Conservation (phyloP, 2,329 filamentous ascomycete species). For the Ophiostoma himal-ulmi region DNA sequence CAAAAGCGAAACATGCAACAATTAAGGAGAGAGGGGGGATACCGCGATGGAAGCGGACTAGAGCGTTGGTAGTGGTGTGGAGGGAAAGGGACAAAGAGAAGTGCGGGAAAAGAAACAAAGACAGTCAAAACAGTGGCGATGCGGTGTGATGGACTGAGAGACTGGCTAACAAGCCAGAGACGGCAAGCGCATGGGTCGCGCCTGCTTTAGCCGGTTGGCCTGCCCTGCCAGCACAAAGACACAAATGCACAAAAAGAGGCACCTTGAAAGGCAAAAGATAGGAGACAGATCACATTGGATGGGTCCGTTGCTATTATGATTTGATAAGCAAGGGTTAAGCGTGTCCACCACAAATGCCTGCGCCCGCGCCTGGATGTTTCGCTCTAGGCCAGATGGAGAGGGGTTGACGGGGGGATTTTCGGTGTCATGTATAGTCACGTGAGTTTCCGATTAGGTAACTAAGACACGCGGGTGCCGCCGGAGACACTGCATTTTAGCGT, state of each 20-base stretch:
- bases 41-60: background rate
- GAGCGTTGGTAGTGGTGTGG: background rate
- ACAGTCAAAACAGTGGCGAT: background rate
- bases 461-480: background rate
- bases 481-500: conserved; percentile 1
- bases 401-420: conserved; percentile 6
- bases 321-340: conserved; percentile 7
- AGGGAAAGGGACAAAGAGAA: conserved; percentile 5
- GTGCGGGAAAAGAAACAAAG: conserved; percentile 6
- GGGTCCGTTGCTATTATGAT: conserved; percentile 8
- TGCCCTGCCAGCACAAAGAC: background rate
- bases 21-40: conserved; percentile 14
- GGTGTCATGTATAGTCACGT: background rate
- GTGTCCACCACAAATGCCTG: background rate
- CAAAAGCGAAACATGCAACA: conserved; percentile 13
- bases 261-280: background rate
- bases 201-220: background rate
- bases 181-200: background rate
- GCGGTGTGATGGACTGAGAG: conserved; percentile 5
- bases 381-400: conserved; percentile 4
- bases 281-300: conserved; percentile 1
- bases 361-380: background rate
- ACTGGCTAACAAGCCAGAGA: background rate
- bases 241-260: background rate
- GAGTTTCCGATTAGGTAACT: background rate